Base-by-base conservation (phyloP, 768 basidiomycete genomes). In the Agrocybe praecox region DNA sequence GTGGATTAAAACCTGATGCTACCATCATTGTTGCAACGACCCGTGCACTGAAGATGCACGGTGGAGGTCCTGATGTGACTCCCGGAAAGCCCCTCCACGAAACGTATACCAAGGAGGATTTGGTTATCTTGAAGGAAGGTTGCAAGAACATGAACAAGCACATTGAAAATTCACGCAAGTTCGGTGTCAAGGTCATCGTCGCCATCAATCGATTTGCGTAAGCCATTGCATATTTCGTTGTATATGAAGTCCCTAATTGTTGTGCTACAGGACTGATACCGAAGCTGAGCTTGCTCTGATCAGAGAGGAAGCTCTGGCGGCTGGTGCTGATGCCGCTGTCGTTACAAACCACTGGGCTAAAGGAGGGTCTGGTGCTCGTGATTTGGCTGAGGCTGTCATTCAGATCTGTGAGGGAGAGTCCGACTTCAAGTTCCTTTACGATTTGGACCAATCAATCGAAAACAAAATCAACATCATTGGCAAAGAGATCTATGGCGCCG, bases 1-100 rank as follows among this genome's bases (percentile, higher is more conserved):
- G 92, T 59, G 96, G 96, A 47, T 83, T 98, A 67, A 89, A 80
- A 55, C 97, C 97, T 9, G 93, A 99, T 72, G 96, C 94, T 2
- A 90, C 90, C 34, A 86, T 99, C 62, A 91, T 99, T 65, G 96
- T 99, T 52, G 97, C 96, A 7, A 99, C 96, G 4, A 95, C 96
- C 24, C 90, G 96, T 62, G 96, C 96, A 19, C 78, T 99, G 59
- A 99, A 98, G 83, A 99, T 99, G 96, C 96, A 99, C 70, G 96
- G 96, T 43, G 96, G 96, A 58, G 97, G 92, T 57, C 96, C 96
- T 6, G 95, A 97, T 22, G 96, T 98, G 52, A 91, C 92, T 2
- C 96, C 96, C 23, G 96, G 96, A 49, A 98, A 97, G 72, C 84
- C 96, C 21, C 83, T 98, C 42, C 89, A 91, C 62, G 92, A 92